Percentiles rank a stretch among this genome's conserved stretches.
phyloP scores from a whole-genome alignment of 768 basidiomycete genomes.

The Xerocomellus intermedius region DNA sequence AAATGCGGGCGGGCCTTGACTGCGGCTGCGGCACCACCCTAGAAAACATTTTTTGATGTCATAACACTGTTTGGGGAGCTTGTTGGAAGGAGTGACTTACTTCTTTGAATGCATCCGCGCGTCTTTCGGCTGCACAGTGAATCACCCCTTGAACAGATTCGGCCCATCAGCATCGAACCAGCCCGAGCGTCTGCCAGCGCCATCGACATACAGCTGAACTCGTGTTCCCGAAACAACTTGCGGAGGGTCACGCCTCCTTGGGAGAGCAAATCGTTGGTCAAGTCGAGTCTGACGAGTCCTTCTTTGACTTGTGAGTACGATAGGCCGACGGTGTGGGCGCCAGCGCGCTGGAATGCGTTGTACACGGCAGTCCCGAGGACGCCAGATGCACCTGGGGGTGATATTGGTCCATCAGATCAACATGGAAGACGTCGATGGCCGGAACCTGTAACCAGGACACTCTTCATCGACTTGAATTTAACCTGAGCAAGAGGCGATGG shows the following conservation, averaged over 20 bases:
- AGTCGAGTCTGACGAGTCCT: conserved; percentile 60
- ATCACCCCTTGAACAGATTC: conserved; percentile 62
- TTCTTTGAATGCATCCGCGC: conserved; percentile 91
- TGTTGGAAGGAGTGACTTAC: conserved; percentile 38
- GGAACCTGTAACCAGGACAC: conserved; percentile 57
- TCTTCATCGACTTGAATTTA: conserved; percentile 34
- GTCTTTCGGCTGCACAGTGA: conserved; percentile 92
- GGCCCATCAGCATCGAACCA: conserved; percentile 4
- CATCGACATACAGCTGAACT: conserved; percentile 64
- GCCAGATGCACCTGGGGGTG: conserved; percentile 77
- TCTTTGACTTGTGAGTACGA: conserved; percentile 63
- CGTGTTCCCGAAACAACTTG: conserved; percentile 50
- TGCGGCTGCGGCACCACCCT: conserved; percentile 63
- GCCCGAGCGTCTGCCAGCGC: not conserved
- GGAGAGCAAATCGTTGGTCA: conserved; percentile 47
- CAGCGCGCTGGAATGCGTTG: conserved; percentile 53
- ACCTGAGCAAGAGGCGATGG: not conserved
- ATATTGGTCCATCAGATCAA: conserved; percentile 11
- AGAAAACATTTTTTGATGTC: not conserved
- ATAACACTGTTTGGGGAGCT: not conserved
- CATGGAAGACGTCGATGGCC: not conserved
- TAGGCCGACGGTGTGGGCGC: conserved; percentile 59
- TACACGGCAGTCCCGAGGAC: conserved; percentile 82
- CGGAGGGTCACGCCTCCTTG: conserved; percentile 44
- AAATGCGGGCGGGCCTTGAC: conserved; percentile 45